These are phyloP conservation scores for Senna siamea DNA, from an alignment of 306 rosid species.

Conservation along the genomic window DNA sequence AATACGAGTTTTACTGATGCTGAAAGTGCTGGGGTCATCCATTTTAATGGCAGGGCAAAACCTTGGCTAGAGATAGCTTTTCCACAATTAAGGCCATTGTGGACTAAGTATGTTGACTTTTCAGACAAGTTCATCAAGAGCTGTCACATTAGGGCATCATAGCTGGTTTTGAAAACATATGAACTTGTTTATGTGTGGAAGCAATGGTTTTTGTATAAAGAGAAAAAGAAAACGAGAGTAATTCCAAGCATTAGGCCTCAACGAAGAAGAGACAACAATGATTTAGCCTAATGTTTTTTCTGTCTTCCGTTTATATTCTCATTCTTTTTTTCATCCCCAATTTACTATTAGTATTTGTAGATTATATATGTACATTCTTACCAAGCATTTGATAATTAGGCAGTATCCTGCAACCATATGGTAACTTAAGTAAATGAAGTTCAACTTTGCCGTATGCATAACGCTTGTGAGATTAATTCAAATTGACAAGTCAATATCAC, in stretches of 20 bases:
- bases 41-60: conserved; percentile 96
- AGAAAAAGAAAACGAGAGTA: conserved; percentile 49
- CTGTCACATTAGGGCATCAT: conserved; percentile 79
- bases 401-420: conserved; percentile 25
- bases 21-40: conserved; percentile 84
- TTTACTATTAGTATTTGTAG: conserved; percentile 41
- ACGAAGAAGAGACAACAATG: conserved; percentile 41
- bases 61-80: conserved; percentile 99
- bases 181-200: conserved; percentile 41
- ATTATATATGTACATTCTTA: conserved; percentile 26
- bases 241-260: conserved; percentile 52
- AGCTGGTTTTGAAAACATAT: conserved; percentile 45
- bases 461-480: conserved; percentile 14
- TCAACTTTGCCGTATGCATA: conserved; percentile 9
- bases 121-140: conserved; percentile 90
- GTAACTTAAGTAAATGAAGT: neutral
- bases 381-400: conserved; percentile 21
- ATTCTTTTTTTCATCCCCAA: conserved; percentile 47
- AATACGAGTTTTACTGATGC: conserved; percentile 73
- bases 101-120: conserved; percentile 85
- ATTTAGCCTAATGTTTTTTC: conserved; percentile 48
- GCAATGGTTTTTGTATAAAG: conserved; percentile 47
- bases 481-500: conserved; percentile 20
- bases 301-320: conserved; percentile 47
- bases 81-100: conserved; percentile 71